These are phyloP conservation scores for Mycena sp. DNA, from an alignment of 1,284 basidiomycete genomes.

Conservation along the genomic window DNA sequence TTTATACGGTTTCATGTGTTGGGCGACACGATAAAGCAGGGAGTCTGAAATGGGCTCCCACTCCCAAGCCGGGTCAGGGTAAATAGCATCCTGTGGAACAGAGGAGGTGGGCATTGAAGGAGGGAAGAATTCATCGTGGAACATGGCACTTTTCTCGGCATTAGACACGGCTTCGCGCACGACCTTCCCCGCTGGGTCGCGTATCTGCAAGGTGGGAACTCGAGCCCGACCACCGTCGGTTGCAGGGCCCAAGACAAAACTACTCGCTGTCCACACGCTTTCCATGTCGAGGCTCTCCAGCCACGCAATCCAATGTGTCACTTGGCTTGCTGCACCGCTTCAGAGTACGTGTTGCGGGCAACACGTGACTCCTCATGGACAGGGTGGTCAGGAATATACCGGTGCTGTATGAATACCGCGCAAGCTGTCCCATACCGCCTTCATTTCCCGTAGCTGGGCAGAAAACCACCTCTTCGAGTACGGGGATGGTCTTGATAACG, in stretches of 20 bases:
- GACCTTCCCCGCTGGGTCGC: not conserved
- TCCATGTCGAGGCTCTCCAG: not conserved
- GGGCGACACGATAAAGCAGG: slow-evolving; percentile 33
- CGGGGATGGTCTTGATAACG: not conserved
- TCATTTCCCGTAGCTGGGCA: not conserved
- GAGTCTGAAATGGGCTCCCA: slow-evolving; percentile 31
- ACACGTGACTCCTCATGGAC: not conserved
- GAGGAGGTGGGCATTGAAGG: not conserved
- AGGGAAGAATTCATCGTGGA: not conserved
- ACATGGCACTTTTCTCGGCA: not conserved
- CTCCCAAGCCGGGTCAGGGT: slow-evolving; percentile 27
- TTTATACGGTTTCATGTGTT: slow-evolving; percentile 30
- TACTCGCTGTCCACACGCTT: not conserved
- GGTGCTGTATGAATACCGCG: not conserved
- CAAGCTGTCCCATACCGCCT: not conserved
- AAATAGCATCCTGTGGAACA: slow-evolving; percentile 2
- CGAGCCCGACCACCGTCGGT: not conserved
- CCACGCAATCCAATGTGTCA: not conserved
- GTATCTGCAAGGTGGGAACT: not conserved
- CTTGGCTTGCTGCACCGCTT: not conserved
- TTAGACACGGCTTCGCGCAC: slow-evolving; percentile 11
- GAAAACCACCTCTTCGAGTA: slow-evolving; percentile 8
- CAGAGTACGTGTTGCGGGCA: not conserved
- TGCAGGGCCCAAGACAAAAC: not conserved
- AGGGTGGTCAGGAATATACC: not conserved